phyloP scores from a whole-genome alignment of 2,329 filamentous ascomycete species.

The Stemphylium lycopersici region DNA sequence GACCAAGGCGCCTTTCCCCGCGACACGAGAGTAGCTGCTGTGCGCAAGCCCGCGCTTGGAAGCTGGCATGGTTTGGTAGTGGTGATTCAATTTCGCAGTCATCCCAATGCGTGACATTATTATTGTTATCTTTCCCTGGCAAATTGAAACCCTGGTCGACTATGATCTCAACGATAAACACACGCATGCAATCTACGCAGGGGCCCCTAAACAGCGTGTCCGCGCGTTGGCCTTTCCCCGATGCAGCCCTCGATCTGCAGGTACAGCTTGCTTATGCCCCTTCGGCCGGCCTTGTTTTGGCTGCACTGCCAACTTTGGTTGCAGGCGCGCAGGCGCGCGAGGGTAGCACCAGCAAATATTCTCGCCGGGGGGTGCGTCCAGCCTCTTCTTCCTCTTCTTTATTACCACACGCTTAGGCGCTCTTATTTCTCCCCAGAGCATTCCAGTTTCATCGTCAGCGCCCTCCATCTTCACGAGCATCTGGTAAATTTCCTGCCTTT shows the following conservation, averaged over 20 bases:
- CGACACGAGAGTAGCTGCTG: neutral
- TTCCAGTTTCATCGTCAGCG: neutral
- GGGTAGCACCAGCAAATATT: conserved; percentile 23
- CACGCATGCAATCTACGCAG: conserved; percentile 8
- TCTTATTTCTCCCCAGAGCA: neutral
- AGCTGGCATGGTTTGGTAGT: too few relatives aligned
- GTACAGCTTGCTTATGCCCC: conserved; percentile 18
- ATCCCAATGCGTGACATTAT: too few relatives aligned
- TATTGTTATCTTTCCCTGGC: neutral
- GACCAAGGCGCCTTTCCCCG: neutral
- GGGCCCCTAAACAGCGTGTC: conserved; percentile 3
- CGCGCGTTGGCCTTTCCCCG: conserved; percentile 12
- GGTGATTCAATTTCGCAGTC: neutral
- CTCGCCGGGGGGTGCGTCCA: conserved; percentile 3
- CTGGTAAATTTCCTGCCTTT: neutral
- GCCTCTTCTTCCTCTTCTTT: conserved; percentile 7
- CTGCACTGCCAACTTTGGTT: neutral
- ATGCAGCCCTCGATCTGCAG: conserved; percentile 16
- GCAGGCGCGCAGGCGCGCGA: conserved; percentile 7
- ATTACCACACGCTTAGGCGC: neutral
- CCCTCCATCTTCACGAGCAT: neutral
- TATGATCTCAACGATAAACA: conserved; percentile 8
- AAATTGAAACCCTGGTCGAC: neutral
- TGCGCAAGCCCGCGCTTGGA: neutral
- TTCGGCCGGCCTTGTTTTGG: conserved; percentile 18